Evolutionary conservation across 23 red algal genomes (phyloP).

Genomic region (Gracilaria caudata): DNA sequence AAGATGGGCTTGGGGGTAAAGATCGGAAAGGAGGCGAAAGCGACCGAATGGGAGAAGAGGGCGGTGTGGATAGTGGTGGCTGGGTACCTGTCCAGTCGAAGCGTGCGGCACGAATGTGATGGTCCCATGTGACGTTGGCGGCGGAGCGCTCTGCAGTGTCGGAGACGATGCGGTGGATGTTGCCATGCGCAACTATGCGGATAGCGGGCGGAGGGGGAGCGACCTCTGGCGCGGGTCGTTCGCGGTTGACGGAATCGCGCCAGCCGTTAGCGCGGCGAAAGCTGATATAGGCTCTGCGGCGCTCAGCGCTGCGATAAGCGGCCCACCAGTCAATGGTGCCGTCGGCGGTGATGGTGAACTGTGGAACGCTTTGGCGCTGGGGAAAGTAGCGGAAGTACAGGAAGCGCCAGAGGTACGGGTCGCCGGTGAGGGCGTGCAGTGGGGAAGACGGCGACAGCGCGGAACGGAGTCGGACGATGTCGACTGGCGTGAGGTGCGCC

Average conservation of each 20-base stretch:
- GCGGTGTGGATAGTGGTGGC: constrained; percentile 8
- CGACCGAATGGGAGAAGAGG: neutral
- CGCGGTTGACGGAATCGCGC: neutral
- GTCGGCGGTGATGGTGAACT: constrained; percentile 32
- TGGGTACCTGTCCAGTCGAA: constrained; percentile 40
- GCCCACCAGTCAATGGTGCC: constrained; percentile 64
- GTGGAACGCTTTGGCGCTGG: neutral
- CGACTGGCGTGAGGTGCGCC: constrained; percentile 18
- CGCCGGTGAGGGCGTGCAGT: constrained; percentile 25
- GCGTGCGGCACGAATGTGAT: constrained; percentile 23
- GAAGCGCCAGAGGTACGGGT: constrained; percentile 50
- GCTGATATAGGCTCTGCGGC: constrained; percentile 13
- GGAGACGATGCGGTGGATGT: constrained; percentile 45
- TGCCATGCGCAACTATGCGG: constrained; percentile 20
- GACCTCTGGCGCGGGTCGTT: neutral
- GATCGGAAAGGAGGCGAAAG: neutral
- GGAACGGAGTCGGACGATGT: constrained; percentile 34
- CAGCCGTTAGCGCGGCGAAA: constrained; percentile 20
- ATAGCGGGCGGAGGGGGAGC: constrained; percentile 3
- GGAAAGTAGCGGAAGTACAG: constrained; percentile 52
- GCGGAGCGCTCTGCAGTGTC: constrained; percentile 24
- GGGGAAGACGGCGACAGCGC: constrained; percentile 38
- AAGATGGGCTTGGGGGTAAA: neutral
- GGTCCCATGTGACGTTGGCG: constrained; percentile 51
- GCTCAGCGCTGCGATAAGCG: constrained; percentile 37